Evolutionary conservation across 306 rosid genomes (phyloP), one percentile per base, ranked within the genome.

Genomic region (Trifolium dubium): DNA sequence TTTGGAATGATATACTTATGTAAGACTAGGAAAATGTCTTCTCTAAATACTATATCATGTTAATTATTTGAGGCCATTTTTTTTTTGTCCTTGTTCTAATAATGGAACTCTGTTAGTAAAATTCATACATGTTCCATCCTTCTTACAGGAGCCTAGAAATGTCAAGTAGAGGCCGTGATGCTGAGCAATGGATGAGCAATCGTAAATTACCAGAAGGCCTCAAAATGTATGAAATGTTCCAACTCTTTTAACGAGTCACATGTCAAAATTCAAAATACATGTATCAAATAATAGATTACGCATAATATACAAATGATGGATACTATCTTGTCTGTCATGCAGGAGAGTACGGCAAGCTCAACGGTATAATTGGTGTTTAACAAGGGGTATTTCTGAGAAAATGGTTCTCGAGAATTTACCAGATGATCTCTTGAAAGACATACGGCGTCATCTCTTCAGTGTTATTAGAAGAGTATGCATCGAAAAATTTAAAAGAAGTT

Each of bases 141-240:
- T 41, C 40, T 81, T 51, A 4, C 39, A 92, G 98, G 88, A 86
- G 85, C 77, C 68, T 86, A 69, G 97, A 92, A 82, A 89, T 84
- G 96, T 83, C 87, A 39, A 86, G 82, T 34, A 82, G 98, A 77
- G 87, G 89, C 14, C 95, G 93, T 67, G 98, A 92, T 62, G 90
- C 83, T 69, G 95, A 92, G 79, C 93, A 86, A 74, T 92, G 98
- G 98, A 92, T 92, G 98, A 86, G 88, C 28, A 93, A 89, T 65
- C 89, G 96, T 19, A 88, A 93, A 61, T 85, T 92, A 66, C 91
- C 98, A 28, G 82, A 74, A 6, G 72, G 64, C 1, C 82, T 92
- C 51, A 82, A 88, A 82, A 83, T 84, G 83, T 80, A 60, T 30
- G 46, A 35, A 37, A 66, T 67, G 32, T 39, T 44, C 60, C 46